These are phyloP conservation scores for Rosa hybrid DNA, from an alignment of 331 rosid genomes.

Conservation along the genomic window DNA sequence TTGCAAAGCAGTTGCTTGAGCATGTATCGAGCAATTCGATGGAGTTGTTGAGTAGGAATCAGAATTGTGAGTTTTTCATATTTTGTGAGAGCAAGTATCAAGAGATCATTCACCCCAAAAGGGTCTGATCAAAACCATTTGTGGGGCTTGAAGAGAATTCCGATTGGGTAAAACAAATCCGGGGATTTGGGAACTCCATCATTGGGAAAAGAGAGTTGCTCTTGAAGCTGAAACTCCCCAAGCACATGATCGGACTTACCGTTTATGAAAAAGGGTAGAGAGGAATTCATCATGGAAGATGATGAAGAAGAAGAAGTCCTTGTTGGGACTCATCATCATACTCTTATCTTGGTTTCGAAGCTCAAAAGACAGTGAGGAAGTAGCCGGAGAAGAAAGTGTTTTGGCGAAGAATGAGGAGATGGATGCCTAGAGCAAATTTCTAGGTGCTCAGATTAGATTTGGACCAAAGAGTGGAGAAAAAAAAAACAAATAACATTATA, in stretches of 20 bases:
- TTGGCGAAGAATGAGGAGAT: no score
- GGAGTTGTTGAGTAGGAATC: conserved; percentile 68
- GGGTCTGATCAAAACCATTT: conserved; percentile 35
- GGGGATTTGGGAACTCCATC: conserved; percentile 56
- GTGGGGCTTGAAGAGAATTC: conserved; percentile 66
- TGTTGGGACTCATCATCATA: conserved; percentile 51
- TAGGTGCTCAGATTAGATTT: no score
- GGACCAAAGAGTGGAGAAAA: no score
- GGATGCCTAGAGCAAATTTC: no score
- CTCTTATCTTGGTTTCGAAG: conserved; percentile 40
- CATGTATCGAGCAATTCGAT: conserved; percentile 84
- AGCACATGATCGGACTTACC: conserved; percentile 47
- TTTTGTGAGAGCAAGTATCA: no score
- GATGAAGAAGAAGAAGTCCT: conserved; percentile 41
- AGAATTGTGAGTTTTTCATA: not conserved
- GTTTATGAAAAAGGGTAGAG: conserved; percentile 45
- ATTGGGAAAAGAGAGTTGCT: conserved; percentile 76
- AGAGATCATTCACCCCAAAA: conserved; percentile 14
- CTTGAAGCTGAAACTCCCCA: conserved; percentile 80
- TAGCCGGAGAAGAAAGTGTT: no score
- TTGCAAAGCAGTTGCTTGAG: conserved; percentile 73
- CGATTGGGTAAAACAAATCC: conserved; percentile 57
- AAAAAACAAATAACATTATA: no score
- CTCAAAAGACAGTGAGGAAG: conserved; percentile 26
- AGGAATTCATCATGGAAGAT: conserved; percentile 38